Conservation (phyloP, 2,329 filamentous ascomycete genomes). For the Dactylellina cionopaga region DNA sequence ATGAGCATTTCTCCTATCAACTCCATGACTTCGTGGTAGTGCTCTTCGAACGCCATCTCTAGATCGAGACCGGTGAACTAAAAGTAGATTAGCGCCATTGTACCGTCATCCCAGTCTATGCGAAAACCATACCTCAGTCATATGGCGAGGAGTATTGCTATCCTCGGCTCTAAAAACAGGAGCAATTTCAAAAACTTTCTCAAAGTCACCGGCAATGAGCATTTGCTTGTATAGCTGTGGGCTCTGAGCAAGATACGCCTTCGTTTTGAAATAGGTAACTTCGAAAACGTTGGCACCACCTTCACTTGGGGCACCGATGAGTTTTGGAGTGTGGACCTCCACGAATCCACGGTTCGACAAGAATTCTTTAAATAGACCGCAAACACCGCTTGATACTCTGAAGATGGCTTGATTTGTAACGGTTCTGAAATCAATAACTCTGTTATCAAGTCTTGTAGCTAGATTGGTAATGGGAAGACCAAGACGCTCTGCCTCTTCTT, state of each 20-base stretch:
- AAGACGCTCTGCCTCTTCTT: conserved; percentile 63
- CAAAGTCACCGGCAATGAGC: conserved; percentile 80
- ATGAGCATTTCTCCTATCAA: conserved; percentile 79
- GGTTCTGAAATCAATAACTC: conserved; percentile 89
- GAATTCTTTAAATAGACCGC: conserved; percentile 79
- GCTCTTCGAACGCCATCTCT: conserved; percentile 85
- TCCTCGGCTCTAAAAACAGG: conserved; percentile 89
- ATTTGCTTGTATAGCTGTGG: conserved; percentile 91
- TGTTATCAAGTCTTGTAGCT: conserved; percentile 87
- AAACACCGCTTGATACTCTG: conserved; percentile 72
- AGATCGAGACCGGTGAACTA: conserved; percentile 86
- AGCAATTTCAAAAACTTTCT: conserved; percentile 80
- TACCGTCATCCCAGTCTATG: too few species aligned
- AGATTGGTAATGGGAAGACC: conserved; percentile 77
- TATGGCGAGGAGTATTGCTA: conserved; percentile 82
- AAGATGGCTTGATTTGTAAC: conserved; percentile 92
- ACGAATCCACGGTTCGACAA: conserved; percentile 79
- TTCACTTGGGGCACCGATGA: conserved; percentile 90
- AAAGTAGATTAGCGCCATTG: conserved; percentile 37
- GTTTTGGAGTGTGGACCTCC: conserved; percentile 86
- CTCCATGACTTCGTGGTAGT: conserved; percentile 78
- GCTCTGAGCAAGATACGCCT: conserved; percentile 81
- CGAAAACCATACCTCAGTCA: conserved; percentile 72
- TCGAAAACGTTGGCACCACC: conserved; percentile 92
- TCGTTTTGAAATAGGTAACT: conserved; percentile 86